Base-by-base conservation (phyloP, 164 flowering plant genomes). In the Liquidambar formosana region DNA sequence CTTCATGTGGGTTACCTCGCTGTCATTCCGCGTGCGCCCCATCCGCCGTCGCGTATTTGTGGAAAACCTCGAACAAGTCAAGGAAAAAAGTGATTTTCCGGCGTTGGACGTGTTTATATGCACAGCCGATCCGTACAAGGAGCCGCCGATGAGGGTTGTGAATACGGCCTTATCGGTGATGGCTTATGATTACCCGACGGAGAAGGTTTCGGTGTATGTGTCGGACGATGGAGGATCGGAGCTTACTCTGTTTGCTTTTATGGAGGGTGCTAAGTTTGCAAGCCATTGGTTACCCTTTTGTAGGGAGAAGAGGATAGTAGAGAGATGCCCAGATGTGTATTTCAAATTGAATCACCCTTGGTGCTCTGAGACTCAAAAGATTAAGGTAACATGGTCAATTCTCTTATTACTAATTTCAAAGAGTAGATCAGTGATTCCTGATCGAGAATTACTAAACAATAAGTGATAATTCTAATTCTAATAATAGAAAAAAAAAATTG, bases 91-190 rank as follows among this genome's bases (percentile, higher is more conserved):
- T 33, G 58, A 52, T 23, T 74, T 57, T 22, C 77, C 77, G 25
- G 61, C 56, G 14, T 19, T 74, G 45, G 77, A 74, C 57, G 64
- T 74, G 65, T 69, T 74, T 49, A 44, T 74, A 23, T 74, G 77
- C 56, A 74, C 77, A 12, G 73, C 77, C 4, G 77, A 74, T 61
- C 77, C 77, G 21, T 54, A 41, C 73, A 74, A 74, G 70, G 77
- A 74, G 48, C 77, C 77, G 14, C 77, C 77, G 19, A 64, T 68
- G 44, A 23, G 61, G 16, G 71, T 73, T 6, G 71, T 73, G 46
- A 73, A 67, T 58, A 73, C 76, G 14, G 76, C 76, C 21, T 18
- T 74, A n/a, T 73, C 76, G 25, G 68, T 67, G 15, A 68, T 73
- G 68, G 72, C 76, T 16, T 73, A 68, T 33, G 76, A 73, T 1